Evolutionary conservation across 78 protist genomes (phyloP).

Genomic region (Chrysochromulina parva): DNA sequence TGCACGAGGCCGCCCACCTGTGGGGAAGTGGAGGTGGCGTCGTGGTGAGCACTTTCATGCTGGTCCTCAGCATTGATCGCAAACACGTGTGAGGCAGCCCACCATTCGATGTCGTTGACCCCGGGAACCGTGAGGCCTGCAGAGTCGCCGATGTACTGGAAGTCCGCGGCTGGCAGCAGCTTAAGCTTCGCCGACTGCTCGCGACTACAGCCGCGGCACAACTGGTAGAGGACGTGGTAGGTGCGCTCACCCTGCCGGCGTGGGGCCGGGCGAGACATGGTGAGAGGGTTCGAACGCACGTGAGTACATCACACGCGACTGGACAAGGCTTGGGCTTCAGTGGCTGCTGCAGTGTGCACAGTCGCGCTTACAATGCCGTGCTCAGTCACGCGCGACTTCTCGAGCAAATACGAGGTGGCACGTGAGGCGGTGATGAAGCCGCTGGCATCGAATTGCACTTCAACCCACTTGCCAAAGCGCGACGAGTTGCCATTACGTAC

Average conservation of each 20-base stretch:
- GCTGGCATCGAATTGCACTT: slow-evolving; percentile 40
- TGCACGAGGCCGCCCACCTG: neutral
- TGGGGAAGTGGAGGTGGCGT: too few relatives aligned
- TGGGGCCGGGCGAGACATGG: too few relatives aligned
- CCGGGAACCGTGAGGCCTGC: neutral
- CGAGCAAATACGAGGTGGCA: slow-evolving; percentile 68
- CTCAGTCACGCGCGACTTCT: slow-evolving; percentile 85
- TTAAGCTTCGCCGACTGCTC: neutral
- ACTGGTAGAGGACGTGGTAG: slow-evolving; percentile 90
- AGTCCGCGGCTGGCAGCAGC: neutral
- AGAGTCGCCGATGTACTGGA: neutral
- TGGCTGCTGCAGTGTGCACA: too few relatives aligned
- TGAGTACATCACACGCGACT: too few relatives aligned
- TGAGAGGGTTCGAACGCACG: too few relatives aligned
- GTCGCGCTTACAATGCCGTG: slow-evolving; percentile 50
- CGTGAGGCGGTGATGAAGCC: slow-evolving; percentile 29
- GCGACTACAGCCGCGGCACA: neutral
- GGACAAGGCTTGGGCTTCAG: too few relatives aligned
- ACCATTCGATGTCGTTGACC: too few relatives aligned
- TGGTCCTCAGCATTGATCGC: too few relatives aligned
- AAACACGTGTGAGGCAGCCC: too few relatives aligned
- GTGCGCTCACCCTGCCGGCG: slow-evolving; percentile 76
- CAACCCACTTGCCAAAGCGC: slow-evolving; percentile 74
- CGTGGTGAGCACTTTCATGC: too few relatives aligned
- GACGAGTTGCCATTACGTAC: slow-evolving; percentile 82